These are phyloP conservation scores for Escallonia herrerae DNA, from an alignment of 129 eudicot genomes.

Conservation along the genomic window DNA sequence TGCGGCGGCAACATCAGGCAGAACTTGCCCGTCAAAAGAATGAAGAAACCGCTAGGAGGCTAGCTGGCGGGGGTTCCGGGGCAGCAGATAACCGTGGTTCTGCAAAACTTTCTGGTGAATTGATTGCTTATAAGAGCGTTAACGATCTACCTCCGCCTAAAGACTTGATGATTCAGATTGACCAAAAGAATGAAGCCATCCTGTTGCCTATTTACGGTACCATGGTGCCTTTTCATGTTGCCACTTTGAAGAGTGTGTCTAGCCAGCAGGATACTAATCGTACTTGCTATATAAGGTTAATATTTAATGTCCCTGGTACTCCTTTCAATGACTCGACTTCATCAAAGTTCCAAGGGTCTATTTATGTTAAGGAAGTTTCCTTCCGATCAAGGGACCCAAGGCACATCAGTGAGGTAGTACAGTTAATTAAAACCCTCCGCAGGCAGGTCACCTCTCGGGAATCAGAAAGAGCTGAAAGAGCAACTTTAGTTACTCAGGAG, in stretches of 20 bases:
- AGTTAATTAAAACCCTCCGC: constrained; percentile 35
- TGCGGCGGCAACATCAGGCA: constrained; percentile 47
- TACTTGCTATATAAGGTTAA: constrained; percentile 34
- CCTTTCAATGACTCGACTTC: constrained; percentile 42
- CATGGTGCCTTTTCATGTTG: constrained; percentile 49
- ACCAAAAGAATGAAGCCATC: constrained; percentile 44
- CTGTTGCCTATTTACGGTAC: constrained; percentile 49
- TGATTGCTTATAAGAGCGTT: constrained; percentile 43
- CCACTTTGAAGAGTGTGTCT: constrained; percentile 41
- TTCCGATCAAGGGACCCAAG: constrained; percentile 52
- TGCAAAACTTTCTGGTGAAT: constrained; percentile 29
- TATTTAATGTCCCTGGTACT: constrained; percentile 50
- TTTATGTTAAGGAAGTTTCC: constrained; percentile 48
- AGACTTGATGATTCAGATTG: constrained; percentile 51
- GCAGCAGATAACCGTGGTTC: constrained; percentile 27
- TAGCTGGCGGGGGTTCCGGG: constrained; percentile 46
- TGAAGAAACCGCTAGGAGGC: constrained; percentile 56
- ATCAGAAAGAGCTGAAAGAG: constrained; percentile 56
- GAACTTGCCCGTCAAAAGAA: constrained; percentile 57
- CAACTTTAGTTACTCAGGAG: constrained; percentile 53
- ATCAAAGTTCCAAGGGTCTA: constrained; percentile 39
- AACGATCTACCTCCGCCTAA: constrained; percentile 49
- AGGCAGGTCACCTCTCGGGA: constrained; percentile 49
- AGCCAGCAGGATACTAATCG: constrained; percentile 52
- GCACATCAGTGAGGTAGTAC: constrained; percentile 52